phyloP scores from a whole-genome alignment of 345 rosid species.

The Xanthoceras sorbifolium region DNA sequence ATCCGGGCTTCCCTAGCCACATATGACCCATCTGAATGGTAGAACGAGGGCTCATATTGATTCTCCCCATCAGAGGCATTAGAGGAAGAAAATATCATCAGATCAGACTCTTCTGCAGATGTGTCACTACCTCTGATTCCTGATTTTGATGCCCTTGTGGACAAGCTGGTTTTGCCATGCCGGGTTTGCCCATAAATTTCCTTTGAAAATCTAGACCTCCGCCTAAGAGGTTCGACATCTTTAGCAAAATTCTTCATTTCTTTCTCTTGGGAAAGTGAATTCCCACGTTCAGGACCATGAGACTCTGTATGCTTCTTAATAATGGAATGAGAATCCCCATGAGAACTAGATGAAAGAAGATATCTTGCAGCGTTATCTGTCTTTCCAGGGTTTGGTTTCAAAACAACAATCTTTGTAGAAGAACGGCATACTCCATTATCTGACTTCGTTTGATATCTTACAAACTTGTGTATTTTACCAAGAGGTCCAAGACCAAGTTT shows the following conservation, averaged over 20 bases:
- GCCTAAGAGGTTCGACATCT: slow-evolving; percentile 19
- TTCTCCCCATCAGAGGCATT: slow-evolving; percentile 32
- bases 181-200: slow-evolving; percentile 23
- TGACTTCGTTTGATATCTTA: slow-evolving; percentile 12
- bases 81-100: slow-evolving; percentile 28
- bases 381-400: slow-evolving; percentile 33
- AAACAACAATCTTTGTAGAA: slow-evolving; percentile 28
- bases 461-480: slow-evolving; percentile 1
- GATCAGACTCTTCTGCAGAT: slow-evolving; percentile 33
- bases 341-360: slow-evolving; percentile 29
- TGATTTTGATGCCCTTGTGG: slow-evolving; percentile 26
- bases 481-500: not conserved
- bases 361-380: slow-evolving; percentile 25
- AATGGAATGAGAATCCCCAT: slow-evolving; percentile 28
- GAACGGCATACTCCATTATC: slow-evolving; percentile 7
- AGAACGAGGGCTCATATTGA: slow-evolving; percentile 8
- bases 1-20: slow-evolving; percentile 30
- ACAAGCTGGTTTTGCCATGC: slow-evolving; percentile 25
- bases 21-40: slow-evolving; percentile 17
- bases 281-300: slow-evolving; percentile 17
- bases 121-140: slow-evolving; percentile 16
- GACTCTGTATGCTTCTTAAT: slow-evolving; percentile 25
- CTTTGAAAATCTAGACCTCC: slow-evolving; percentile 32
- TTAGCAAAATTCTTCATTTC: slow-evolving; percentile 25
- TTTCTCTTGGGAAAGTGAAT: slow-evolving; percentile 21